These are phyloP conservation scores for Xylariaceae sp. DNA, from an alignment of 2,329 filamentous ascomycete genomes.

Conservation along the genomic window DNA sequence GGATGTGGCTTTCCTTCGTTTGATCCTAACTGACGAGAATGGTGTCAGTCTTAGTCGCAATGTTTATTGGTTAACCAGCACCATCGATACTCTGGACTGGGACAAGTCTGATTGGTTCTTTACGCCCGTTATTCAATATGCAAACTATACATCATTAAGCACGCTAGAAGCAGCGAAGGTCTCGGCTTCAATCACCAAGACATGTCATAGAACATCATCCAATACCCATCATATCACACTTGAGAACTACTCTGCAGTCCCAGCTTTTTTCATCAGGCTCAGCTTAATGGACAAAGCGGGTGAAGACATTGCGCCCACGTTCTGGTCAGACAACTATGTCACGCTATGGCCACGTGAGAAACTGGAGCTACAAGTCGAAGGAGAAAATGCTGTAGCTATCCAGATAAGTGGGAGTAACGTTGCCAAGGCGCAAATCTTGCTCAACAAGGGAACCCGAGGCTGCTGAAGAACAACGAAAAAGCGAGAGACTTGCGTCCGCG, in stretches of 20 bases:
- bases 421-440: background rate
- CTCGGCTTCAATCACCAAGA: constrained; percentile 22
- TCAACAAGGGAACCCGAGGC: too few relatives aligned
- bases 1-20: constrained; percentile 49
- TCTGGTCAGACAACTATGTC: constrained; percentile 63
- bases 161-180: constrained; percentile 39
- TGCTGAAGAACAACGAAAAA: too few relatives aligned
- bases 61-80: constrained; percentile 56
- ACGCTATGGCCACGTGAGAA: constrained; percentile 58
- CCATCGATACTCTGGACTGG: constrained; percentile 53
- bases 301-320: constrained; percentile 48
- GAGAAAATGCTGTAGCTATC: constrained; percentile 24
- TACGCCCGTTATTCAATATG: constrained; percentile 54
- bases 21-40: constrained; percentile 41
- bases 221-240: constrained; percentile 35
- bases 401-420: constrained; percentile 31
- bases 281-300: constrained; percentile 45
- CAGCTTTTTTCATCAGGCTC: constrained; percentile 57
- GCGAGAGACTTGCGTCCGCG: too few relatives aligned
- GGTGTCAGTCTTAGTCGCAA: constrained; percentile 48
- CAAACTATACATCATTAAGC: constrained; percentile 46
- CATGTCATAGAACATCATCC: too few relatives aligned
- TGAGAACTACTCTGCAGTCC: constrained; percentile 50
- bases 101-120: constrained; percentile 55
- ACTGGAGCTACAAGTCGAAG: constrained; percentile 37